Evolutionary conservation across 768 basidiomycete species (phyloP), one percentile per base, ranked within the genome.

Genomic region (Russula compacta): DNA sequence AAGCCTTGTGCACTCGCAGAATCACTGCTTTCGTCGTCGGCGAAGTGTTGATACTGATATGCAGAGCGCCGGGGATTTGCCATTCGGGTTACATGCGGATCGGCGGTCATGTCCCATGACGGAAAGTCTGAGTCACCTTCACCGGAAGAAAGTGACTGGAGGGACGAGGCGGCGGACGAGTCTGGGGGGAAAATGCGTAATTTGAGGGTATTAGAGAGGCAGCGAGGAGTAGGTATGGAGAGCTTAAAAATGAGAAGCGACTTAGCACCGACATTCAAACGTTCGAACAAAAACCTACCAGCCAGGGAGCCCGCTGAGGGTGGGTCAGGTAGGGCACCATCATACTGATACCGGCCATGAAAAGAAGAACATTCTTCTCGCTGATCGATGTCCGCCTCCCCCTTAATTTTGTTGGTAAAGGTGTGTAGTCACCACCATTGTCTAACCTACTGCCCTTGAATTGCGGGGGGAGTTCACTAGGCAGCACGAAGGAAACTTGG

Each of bases 21-120:
- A 68, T 90, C 89, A 43, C 86, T 87, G 3, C 87, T 86, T 68
- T 92, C 89, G 65, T 90, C 89, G 64, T 92, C 89, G 0, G 89
- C 89, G 68, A 89, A 83, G 67, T 86, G 79, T 44, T 78, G 83
- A 67, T 84, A 84, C 6, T 86, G 85, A 53, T 78, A 78, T 1
- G 81, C 72, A 12, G 81, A 78, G 17, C 76, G 71, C 32, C 82
- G 80, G 33, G 74, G 69, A 0, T 79, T 73, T 6, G 75, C 60
- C 33, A 69, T 75, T 38, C 86, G 83, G 10, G 86, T 81, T 59
- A 91, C 87, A 71, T 81, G 81, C 10, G 89, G 89, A 46, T 92
- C 89, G 1, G 85, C 83, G 1, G 85, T 83, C 40, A 92, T 76
- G 63, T 88, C 87, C 89, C 89, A 92, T 46, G 82, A 71, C 35